Conservation (phyloP, 1,139 yeast genomes). For the Citeromyces siamensis region DNA sequence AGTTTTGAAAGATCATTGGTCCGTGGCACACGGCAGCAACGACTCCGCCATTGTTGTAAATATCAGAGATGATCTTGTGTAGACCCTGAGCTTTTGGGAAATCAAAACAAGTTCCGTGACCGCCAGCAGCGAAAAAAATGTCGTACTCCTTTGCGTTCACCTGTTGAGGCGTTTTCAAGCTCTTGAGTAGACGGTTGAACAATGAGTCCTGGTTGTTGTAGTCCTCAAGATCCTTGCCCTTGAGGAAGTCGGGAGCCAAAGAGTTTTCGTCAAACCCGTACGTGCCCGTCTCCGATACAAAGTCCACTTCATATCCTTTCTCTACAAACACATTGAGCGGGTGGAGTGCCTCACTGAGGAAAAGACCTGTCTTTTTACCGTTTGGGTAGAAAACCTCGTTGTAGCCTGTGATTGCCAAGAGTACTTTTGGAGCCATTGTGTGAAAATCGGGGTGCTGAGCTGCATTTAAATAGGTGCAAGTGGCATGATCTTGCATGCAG, state of each 20-base stretch:
- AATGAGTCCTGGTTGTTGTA: slow-evolving; percentile 26
- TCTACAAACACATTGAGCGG: slow-evolving; percentile 35
- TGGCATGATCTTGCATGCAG: not conserved
- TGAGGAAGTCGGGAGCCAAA: slow-evolving; percentile 23
- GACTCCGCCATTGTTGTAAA: slow-evolving; percentile 38
- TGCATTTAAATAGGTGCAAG: not conserved
- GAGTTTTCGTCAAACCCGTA: slow-evolving; percentile 47
- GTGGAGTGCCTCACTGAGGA: slow-evolving; percentile 42
- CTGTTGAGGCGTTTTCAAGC: slow-evolving; percentile 29
- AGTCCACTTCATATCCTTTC: slow-evolving; percentile 36
- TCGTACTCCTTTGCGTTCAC: slow-evolving; percentile 27
- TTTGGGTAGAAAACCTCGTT: slow-evolving; percentile 38
- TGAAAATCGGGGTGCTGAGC: not conserved
- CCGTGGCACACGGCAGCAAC: slow-evolving; percentile 62
- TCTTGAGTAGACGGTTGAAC: slow-evolving; percentile 22
- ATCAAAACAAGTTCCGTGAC: slow-evolving; percentile 51
- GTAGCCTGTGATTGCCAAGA: slow-evolving; percentile 39
- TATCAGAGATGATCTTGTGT: slow-evolving; percentile 29
- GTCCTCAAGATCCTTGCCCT: slow-evolving; percentile 27
- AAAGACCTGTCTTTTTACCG: slow-evolving; percentile 45
- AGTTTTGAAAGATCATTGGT: slow-evolving; percentile 37
- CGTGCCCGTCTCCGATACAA: slow-evolving; percentile 46
- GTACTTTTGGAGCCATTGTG: slow-evolving; percentile 20
- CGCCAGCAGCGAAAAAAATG: slow-evolving; percentile 50
- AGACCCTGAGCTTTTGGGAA: slow-evolving; percentile 38